phyloP scores from a whole-genome alignment of 2,329 filamentous ascomycete genomes.

The Ceratocystis albifundus region DNA sequence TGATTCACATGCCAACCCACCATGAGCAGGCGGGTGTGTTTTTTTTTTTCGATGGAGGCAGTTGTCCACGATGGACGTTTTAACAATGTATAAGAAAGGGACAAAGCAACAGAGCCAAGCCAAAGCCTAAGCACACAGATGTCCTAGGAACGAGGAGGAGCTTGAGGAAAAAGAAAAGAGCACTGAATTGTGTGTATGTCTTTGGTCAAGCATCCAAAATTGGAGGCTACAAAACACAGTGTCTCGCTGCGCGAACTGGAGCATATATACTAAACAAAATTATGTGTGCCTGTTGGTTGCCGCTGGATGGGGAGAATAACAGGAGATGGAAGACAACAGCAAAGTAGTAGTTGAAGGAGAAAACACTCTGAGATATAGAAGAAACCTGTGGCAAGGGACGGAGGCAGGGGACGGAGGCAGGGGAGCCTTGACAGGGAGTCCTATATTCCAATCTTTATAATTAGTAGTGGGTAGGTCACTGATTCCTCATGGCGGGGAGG shows the following conservation, averaged over 20 bases:
- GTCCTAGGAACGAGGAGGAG: too few species aligned
- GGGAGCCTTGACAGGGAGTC: background rate
- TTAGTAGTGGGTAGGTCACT: background rate
- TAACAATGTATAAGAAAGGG: background rate
- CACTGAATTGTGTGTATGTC: background rate
- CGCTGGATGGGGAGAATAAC: background rate
- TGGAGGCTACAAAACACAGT: background rate
- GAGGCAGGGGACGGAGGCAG: background rate
- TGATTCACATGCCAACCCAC: constrained; percentile 1
- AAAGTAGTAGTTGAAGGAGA: background rate
- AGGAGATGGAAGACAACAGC: background rate
- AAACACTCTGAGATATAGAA: constrained; percentile 9
- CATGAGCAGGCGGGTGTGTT: background rate
- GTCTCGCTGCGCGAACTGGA: background rate
- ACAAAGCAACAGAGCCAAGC: background rate
- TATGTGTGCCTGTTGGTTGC: background rate
- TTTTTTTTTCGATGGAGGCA: background rate
- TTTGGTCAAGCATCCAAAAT: background rate
- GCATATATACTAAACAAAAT: background rate
- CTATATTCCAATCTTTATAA: constrained; percentile 9
- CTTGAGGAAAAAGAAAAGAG: background rate
- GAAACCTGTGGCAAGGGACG: constrained; percentile 4
- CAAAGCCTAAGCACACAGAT: background rate
- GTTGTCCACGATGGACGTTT: background rate
- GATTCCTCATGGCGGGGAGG: background rate